phyloP scores from a whole-genome alignment of 225 moss, liverwort and hornwort genomes.

The Polytrichum commune region DNA sequence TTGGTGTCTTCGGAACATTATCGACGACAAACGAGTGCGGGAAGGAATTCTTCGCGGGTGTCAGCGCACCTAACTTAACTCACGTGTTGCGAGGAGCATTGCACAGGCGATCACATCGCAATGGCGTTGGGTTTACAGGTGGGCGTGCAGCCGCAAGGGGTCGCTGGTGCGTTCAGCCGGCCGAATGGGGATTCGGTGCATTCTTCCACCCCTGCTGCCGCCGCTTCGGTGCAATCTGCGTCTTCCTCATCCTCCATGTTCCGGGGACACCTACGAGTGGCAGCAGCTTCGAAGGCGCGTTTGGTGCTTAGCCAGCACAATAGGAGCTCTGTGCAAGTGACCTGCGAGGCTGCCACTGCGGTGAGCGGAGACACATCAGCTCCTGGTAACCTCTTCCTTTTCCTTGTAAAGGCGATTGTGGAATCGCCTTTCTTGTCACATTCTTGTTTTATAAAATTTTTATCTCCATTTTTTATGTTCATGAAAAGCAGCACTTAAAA shows the following conservation, averaged over 20 bases:
- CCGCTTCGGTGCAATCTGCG: slow-evolving; percentile 4
- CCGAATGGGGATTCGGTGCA: neutral
- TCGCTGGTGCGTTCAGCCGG: neutral
- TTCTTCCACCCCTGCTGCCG: neutral
- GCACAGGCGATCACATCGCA: neutral
- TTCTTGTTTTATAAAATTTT: neutral
- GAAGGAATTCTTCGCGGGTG: no score
- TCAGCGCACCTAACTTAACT: no score
- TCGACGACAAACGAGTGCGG: no score
- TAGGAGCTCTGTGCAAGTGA: slow-evolving; percentile 19
- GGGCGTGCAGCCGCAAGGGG: slow-evolving; percentile 14
- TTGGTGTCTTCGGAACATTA: no score
- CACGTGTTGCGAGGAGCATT: no score
- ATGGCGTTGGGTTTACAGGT: slow-evolving; percentile 40
- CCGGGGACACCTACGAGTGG: slow-evolving; percentile 18
- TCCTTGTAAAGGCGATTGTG: neutral
- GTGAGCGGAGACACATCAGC: slow-evolving; percentile 19
- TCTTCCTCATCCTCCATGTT: slow-evolving; percentile 24
- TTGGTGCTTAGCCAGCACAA: neutral
- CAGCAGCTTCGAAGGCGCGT: neutral
- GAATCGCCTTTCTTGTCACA: neutral
- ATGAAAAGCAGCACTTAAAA: neutral
- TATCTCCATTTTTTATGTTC: neutral
- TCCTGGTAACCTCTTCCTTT: slow-evolving; percentile 17
- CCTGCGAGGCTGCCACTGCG: slow-evolving; percentile 26